phyloP scores from a whole-genome alignment of 2,329 filamentous ascomycete species.

The Colletotrichum zoysiae region DNA sequence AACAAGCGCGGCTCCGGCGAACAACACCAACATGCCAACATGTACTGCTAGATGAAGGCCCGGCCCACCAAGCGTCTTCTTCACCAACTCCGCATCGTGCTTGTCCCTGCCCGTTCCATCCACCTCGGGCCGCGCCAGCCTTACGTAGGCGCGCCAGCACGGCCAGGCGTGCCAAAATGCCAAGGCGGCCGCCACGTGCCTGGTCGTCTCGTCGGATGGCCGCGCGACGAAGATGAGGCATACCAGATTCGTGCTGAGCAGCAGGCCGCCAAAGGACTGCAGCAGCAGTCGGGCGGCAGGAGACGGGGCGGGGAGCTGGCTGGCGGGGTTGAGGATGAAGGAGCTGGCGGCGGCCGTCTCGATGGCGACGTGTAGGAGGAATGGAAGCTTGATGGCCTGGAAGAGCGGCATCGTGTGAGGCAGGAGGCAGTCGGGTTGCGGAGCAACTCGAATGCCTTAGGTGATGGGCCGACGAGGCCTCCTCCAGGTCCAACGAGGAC shows the following conservation, averaged over 20 bases:
- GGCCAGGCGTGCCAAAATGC: conserved; percentile 65
- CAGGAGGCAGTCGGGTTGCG: conserved; percentile 14
- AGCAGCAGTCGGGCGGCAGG: conserved; percentile 58
- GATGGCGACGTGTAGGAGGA: conserved; percentile 53
- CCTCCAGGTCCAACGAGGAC: too few species aligned
- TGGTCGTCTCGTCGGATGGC: conserved; percentile 49
- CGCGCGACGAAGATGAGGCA: conserved; percentile 53
- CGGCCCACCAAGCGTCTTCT: conserved; percentile 59
- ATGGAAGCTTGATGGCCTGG: conserved; percentile 48
- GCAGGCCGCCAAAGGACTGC: conserved; percentile 61
- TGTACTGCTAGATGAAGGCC: conserved; percentile 60
- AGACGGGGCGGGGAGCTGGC: conserved; percentile 58
- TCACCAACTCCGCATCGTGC: conserved; percentile 32
- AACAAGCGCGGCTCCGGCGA: conserved; percentile 47
- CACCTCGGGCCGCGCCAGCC: conserved; percentile 47
- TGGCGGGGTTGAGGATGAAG: conserved; percentile 58
- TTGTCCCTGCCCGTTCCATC: conserved; percentile 5
- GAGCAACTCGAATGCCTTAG: conserved; percentile 34
- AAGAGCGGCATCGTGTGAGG: conserved; percentile 39
- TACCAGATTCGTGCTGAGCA: conserved; percentile 60
- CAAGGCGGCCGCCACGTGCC: conserved; percentile 55
- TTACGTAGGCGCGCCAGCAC: conserved; percentile 56
- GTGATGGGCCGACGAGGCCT: not conserved
- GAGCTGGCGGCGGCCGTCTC: conserved; percentile 59
- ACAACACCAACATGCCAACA: conserved; percentile 51